These are phyloP conservation scores for Veloboletus limbatus DNA, from an alignment of 1,284 basidiomycete genomes.

Conservation along the genomic window DNA sequence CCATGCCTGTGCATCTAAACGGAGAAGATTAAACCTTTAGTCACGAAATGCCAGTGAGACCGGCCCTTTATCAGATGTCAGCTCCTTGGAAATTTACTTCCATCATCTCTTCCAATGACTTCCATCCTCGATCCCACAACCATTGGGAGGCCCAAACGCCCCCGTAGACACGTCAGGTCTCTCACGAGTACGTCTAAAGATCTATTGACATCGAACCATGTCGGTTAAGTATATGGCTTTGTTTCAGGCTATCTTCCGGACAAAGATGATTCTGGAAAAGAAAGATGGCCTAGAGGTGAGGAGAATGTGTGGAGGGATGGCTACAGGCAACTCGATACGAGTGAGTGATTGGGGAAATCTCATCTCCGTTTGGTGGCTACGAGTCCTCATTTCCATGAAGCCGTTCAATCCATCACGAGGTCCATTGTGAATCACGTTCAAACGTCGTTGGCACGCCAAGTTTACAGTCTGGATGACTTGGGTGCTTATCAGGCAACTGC, in stretches of 20 bases:
- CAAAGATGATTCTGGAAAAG: slow-evolving; percentile 68
- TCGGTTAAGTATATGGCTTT: slow-evolving; percentile 1
- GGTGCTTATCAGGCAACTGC: slow-evolving; percentile 82
- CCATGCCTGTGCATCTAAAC: too few relatives aligned
- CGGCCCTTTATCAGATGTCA: not conserved
- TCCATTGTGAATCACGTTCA: slow-evolving; percentile 85
- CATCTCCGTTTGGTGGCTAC: not conserved
- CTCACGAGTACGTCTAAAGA: slow-evolving; percentile 53
- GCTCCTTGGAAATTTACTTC: not conserved
- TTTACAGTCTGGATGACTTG: slow-evolving; percentile 81
- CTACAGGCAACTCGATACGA: slow-evolving; percentile 54
- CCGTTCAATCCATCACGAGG: slow-evolving; percentile 66
- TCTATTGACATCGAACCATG: not conserved
- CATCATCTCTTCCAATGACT: slow-evolving; percentile 36
- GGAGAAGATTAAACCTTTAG: not conserved
- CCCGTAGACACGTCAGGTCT: slow-evolving; percentile 68
- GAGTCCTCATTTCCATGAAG: slow-evolving; percentile 35
- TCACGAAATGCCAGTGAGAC: not conserved
- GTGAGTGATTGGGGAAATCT: slow-evolving; percentile 37
- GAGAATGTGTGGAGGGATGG: slow-evolving; percentile 77
- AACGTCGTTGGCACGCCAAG: slow-evolving; percentile 83
- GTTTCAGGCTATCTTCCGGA: slow-evolving; percentile 68
- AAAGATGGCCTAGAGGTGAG: slow-evolving; percentile 84
- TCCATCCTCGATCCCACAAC: slow-evolving; percentile 59
- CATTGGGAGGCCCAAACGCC: slow-evolving; percentile 58